Evolutionary conservation across 768 basidiomycete species (phyloP), one percentile per base, ranked within the genome.

Genomic region (Termitomyces sp.): DNA sequence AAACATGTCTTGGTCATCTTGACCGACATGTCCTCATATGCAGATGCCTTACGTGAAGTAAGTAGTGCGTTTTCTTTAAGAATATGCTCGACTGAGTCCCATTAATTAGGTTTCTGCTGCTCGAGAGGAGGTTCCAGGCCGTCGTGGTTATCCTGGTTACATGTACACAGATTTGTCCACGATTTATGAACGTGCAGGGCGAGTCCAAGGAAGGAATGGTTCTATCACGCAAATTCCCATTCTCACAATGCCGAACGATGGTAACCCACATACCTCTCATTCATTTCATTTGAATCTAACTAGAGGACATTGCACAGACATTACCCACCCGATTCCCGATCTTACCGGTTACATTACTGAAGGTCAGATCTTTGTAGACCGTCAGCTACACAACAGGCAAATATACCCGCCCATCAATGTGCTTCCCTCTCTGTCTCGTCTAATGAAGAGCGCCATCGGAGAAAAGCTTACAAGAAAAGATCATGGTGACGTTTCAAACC

Each of bases 341-440:
- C 79, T 98, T 71, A 98, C 96, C 60, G 97, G 97, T 50, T 99
- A 98, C 74, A 99, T 99, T 71, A 95, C 95, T 48, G 96, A 98
- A 79, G 97, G 97, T 48, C 97, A 99, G 76, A 97, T 99, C 75
- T 96, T 88, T 71, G 91, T 99, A 66, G 97, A 99, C 78, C 88
- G 97, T 60, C 93, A 97, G 71, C 77, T 99, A 70, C 80, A 97
- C 81, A 98, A 99, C 78, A 80, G 89, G 64, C 93, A 94, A 72
- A 95, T 98, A 69, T 98, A 98, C 76, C 97, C 97, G 33, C 97
- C 97, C 47, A 98, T 99, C 80, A 99, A 99, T 76, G 96, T 99
- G 56, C 80, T 99, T 44, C 97, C 97, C 57, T 98, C 97, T 60
- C 81, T 99, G 67, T 98, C 97, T 63, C 94, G 97, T 73, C 76